A percentile compares a stretch with the other conserved stretches of the same genome.
phyloP scores from a whole-genome alignment of 2,329 filamentous ascomycete genomes.

The Aspergillus aculeatus region DNA sequence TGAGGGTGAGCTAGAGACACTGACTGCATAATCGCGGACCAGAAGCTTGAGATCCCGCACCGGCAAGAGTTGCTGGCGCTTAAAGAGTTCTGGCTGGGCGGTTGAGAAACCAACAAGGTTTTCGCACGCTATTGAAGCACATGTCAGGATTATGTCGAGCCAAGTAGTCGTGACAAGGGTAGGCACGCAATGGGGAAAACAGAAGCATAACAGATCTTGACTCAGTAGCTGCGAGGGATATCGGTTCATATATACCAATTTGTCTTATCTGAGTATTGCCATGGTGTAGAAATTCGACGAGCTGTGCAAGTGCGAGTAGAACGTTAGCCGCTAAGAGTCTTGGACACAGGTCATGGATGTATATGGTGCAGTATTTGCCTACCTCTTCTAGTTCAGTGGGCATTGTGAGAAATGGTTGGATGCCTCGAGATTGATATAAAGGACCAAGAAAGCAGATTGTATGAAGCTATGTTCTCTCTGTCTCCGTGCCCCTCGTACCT shows the following conservation, averaged over 20 bases:
- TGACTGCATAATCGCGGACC: conserved; percentile 76
- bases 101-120: conserved; percentile 83
- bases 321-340: not conserved
- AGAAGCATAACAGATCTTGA: not conserved
- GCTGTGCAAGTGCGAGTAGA: conserved; percentile 11
- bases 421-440: not conserved
- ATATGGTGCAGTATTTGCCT: conserved; percentile 19
- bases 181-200: not conserved
- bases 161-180: not conserved
- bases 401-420: conserved; percentile 51
- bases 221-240: not conserved
- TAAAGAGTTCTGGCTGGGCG: conserved; percentile 77
- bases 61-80: conserved; percentile 72
- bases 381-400: conserved; percentile 76
- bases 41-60: conserved; percentile 85
- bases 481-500: not conserved
- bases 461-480: not conserved
- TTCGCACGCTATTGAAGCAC: conserved; percentile 63
- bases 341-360: no score
- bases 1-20: conserved; percentile 29
- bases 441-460: not conserved
- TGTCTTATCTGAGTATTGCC: conserved; percentile 88
- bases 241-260: conserved; percentile 54
- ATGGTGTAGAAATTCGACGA: conserved; percentile 85
- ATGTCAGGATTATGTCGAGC: not conserved